Evolutionary conservation across 345 rosid species (phyloP).

Genomic region (Punica granatum): DNA sequence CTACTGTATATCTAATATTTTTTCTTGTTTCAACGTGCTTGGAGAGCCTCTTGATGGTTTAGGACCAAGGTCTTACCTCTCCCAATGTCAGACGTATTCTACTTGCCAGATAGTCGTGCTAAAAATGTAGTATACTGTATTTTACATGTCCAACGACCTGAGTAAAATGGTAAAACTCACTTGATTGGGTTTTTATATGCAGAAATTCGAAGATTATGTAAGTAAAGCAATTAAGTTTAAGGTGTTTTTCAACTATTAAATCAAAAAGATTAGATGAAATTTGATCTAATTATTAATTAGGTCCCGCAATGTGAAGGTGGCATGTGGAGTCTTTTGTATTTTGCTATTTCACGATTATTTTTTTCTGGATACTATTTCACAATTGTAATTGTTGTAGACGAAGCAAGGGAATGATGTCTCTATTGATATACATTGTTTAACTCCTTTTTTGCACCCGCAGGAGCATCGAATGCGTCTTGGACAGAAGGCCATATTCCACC

Average conservation of each 20-base stretch:
- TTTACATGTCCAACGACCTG: not conserved
- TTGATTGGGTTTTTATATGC: not conserved
- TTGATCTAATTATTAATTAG: not conserved
- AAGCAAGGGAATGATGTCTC: not conserved
- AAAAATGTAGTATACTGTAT: not conserved
- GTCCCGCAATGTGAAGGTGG: too few species aligned
- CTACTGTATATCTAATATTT: not conserved
- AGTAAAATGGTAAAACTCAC: not conserved
- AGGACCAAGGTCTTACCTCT: too few species aligned
- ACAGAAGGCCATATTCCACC: conserved; percentile 90
- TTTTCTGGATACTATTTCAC: conserved; percentile 5
- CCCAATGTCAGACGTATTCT: not conserved
- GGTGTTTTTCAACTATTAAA: not conserved
- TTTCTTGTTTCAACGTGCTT: not conserved
- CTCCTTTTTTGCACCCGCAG: conserved; percentile 24
- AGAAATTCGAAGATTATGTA: not conserved
- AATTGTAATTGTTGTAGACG: not conserved
- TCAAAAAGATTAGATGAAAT: not conserved
- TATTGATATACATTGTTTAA: not conserved
- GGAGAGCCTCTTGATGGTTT: too few species aligned
- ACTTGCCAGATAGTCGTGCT: not conserved
- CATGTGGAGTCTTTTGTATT: not conserved
- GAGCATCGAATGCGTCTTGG: conserved; percentile 83
- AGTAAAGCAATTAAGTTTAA: not conserved
- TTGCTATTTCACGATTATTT: too few species aligned